Evolutionary conservation across 2,329 filamentous ascomycete genomes (phyloP).

Genomic region (Clarireedia paspali): DNA sequence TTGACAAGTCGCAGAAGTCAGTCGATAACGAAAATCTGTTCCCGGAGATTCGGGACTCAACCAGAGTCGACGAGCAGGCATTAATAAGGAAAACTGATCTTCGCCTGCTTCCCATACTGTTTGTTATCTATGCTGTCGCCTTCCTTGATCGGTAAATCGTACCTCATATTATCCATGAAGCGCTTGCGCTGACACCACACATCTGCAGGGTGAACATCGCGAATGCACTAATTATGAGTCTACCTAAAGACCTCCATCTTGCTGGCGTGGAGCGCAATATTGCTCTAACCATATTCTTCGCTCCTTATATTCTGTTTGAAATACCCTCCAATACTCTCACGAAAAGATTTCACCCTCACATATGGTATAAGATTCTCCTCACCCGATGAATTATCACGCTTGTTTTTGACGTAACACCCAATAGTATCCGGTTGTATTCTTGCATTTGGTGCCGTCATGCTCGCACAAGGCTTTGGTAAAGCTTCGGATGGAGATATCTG

Average conservation of each 20-base stretch:
- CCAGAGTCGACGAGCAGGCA: neutral
- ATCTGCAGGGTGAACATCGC: neutral
- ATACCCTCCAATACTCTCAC: slow-evolving; percentile 65
- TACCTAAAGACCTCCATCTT: neutral
- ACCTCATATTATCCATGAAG: no score
- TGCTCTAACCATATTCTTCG: slow-evolving; percentile 65
- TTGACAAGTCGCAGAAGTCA: no score
- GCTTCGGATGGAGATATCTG: no score
- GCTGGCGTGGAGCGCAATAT: neutral
- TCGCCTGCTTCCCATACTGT: neutral
- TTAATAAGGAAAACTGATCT: neutral
- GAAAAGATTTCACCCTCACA: slow-evolving; percentile 52
- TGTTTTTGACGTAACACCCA: no score
- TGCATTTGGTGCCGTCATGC: neutral
- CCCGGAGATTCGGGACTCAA: no score
- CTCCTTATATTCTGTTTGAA: slow-evolving; percentile 64
- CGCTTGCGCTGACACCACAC: neutral
- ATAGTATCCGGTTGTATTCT: slow-evolving; percentile 1
- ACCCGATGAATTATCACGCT: neutral
- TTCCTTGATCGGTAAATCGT: neutral
- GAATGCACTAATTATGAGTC: neutral
- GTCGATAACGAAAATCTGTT: no score
- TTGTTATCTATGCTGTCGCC: neutral
- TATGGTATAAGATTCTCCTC: neutral
- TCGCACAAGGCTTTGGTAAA: neutral